Evolutionary conservation across 169 alveolate genomes (phyloP).

Genomic region (Cystoisospora suis): DNA sequence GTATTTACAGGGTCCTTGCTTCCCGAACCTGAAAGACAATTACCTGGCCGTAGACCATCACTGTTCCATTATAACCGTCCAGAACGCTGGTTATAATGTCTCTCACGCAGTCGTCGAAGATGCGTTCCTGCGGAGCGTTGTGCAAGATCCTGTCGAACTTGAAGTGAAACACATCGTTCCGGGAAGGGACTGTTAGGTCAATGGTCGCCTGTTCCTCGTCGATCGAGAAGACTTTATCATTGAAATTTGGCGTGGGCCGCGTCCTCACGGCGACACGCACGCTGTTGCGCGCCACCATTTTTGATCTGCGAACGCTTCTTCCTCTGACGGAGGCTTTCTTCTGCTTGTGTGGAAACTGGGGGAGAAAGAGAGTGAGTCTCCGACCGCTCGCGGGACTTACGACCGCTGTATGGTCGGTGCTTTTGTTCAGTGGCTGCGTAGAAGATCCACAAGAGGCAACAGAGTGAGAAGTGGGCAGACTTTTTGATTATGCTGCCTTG

Average conservation of each 20-base stretch:
- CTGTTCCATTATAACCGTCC: slow-evolving; percentile 89
- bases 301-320: no score
- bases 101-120: slow-evolving; percentile 79
- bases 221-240: slow-evolving; percentile 78
- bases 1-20: no score
- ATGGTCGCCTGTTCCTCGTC: slow-evolving; percentile 78
- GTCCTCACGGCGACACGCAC: slow-evolving; percentile 89
- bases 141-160: slow-evolving; percentile 82
- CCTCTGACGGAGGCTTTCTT: no score
- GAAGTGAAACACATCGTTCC: slow-evolving; percentile 77
- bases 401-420: no score
- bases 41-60: slow-evolving; percentile 92
- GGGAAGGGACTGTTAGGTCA: slow-evolving; percentile 76
- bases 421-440: no score
- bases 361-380: no score
- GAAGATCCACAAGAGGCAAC: no score
- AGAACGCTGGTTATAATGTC: slow-evolving; percentile 82
- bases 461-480: no score
- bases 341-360: no score
- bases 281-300: slow-evolving; percentile 32
- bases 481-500: no score
- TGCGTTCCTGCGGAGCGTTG: slow-evolving; percentile 86
- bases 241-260: slow-evolving; percentile 86
- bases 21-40: no score
- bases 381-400: no score